Evolutionary conservation across 208 protist genomes (phyloP).

Genomic region (Wallacemonas sp.): DNA sequence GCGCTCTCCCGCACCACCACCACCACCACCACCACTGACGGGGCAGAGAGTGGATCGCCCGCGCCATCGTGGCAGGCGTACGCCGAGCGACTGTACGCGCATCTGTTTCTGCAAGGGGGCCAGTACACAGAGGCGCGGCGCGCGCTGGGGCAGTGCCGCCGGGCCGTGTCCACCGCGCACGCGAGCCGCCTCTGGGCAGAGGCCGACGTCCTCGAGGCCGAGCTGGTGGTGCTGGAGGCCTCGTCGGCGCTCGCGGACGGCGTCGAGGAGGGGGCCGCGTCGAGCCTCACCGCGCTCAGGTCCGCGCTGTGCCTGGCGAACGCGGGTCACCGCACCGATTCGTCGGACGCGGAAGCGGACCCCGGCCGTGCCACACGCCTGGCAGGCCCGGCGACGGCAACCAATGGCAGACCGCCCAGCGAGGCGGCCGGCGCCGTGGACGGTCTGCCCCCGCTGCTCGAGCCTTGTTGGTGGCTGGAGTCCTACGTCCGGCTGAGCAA

Average conservation of each 20-base stretch:
- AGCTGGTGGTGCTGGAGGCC: slow-evolving; percentile 61
- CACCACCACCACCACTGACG: not conserved
- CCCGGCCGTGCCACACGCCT: not conserved
- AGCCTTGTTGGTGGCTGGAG: not conserved
- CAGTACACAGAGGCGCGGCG: slow-evolving; percentile 68
- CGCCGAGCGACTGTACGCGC: slow-evolving; percentile 77
- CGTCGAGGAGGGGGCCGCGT: not conserved
- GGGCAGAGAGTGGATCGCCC: slow-evolving; percentile 50
- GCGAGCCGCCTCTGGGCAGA: not conserved
- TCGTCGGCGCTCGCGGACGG: not conserved
- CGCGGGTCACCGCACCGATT: not conserved
- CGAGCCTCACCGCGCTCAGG: not conserved
- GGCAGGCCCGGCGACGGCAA: not conserved
- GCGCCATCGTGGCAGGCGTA: slow-evolving; percentile 12
- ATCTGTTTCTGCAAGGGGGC: slow-evolving; percentile 70
- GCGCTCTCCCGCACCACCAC: slow-evolving; percentile 42
- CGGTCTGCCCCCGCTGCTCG: too few relatives aligned
- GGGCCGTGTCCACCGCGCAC: not conserved
- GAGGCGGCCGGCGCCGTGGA: too few relatives aligned
- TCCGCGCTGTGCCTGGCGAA: not conserved
- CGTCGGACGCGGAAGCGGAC: slow-evolving; percentile 1
- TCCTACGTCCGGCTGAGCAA: slow-evolving; percentile 81
- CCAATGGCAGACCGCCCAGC: too few relatives aligned
- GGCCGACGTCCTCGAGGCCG: slow-evolving; percentile 25
- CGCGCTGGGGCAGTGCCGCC: slow-evolving; percentile 31